A percentile compares a stretch with the other conserved stretches of the same genome.
Conservation (phyloP, 768 basidiomycete genomes). For the Lactarius indigo region DNA sequence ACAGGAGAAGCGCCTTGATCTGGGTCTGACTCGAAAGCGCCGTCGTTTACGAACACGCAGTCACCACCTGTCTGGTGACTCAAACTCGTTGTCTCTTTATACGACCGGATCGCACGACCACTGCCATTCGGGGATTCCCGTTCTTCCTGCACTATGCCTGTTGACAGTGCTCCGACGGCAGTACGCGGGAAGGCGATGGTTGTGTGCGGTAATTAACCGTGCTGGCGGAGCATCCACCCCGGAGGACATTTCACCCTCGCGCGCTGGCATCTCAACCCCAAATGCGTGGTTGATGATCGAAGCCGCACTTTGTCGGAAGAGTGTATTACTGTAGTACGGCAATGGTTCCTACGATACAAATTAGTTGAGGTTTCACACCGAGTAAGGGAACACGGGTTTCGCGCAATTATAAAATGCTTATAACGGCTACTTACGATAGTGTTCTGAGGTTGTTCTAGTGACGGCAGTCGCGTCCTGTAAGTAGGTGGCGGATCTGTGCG, state of each 20-base stretch:
- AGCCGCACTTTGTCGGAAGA: background rate
- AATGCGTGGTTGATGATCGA: background rate
- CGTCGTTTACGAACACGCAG: background rate
- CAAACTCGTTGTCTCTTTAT: background rate
- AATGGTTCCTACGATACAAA: slow-evolving; percentile 1
- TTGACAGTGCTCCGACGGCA: background rate
- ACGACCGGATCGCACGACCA: background rate
- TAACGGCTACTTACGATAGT: slow-evolving; percentile 4
- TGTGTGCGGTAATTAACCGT: background rate
- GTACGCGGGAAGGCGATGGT: background rate
- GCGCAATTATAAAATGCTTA: background rate
- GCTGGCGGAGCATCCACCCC: background rate
- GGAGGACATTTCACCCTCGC: background rate
- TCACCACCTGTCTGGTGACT: background rate
- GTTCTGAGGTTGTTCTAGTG: slow-evolving; percentile 6
- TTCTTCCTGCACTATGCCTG: background rate
- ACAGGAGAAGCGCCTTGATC: background rate
- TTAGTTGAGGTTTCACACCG: background rate
- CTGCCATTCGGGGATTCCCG: background rate
- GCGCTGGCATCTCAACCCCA: background rate
- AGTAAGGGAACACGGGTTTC: background rate
- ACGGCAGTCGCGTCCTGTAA: slow-evolving; percentile 16
- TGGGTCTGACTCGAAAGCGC: background rate
- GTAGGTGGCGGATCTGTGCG: slow-evolving; percentile 10
- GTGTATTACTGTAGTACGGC: slow-evolving; percentile 1